Conservation (phyloP, 2,329 filamentous ascomycete species). For the Pestalotiopsis fici region DNA sequence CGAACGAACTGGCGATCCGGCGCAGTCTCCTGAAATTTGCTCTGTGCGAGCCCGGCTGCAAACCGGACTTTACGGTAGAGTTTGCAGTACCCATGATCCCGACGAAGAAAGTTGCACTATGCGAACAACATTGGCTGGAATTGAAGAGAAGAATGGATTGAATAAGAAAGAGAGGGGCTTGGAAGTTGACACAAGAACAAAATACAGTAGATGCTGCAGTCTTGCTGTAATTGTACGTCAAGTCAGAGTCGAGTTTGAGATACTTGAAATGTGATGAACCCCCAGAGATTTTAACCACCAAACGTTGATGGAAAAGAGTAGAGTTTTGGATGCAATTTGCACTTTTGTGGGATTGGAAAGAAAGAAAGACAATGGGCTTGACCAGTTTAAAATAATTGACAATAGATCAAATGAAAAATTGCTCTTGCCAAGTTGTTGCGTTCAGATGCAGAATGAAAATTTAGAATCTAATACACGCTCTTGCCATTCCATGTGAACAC, state of each 20-base stretch:
- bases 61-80: too few species aligned
- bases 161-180: too few species aligned
- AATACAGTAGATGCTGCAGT: neutral
- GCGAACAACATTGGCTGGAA: too few species aligned
- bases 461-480: too few species aligned
- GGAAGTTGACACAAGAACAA: neutral
- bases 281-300: neutral
- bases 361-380: neutral
- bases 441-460: too few species aligned
- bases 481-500: too few species aligned
- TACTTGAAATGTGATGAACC: neutral
- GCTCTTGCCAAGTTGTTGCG: neutral
- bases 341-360: neutral
- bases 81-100: too few species aligned
- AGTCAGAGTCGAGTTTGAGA: neutral
- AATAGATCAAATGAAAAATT: neutral
- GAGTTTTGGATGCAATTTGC: neutral
- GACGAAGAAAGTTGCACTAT: too few species aligned
- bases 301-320: neutral
- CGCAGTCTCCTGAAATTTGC: too few species aligned
- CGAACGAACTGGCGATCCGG: too few species aligned
- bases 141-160: too few species aligned
- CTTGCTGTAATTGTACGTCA: neutral
- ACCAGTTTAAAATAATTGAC: neutral
- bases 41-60: too few species aligned